Evolutionary conservation across 495 filamentous ascomycete genomes (phyloP), one percentile per base, ranked within the genome.

Genomic region (Talaromyces liani): DNA sequence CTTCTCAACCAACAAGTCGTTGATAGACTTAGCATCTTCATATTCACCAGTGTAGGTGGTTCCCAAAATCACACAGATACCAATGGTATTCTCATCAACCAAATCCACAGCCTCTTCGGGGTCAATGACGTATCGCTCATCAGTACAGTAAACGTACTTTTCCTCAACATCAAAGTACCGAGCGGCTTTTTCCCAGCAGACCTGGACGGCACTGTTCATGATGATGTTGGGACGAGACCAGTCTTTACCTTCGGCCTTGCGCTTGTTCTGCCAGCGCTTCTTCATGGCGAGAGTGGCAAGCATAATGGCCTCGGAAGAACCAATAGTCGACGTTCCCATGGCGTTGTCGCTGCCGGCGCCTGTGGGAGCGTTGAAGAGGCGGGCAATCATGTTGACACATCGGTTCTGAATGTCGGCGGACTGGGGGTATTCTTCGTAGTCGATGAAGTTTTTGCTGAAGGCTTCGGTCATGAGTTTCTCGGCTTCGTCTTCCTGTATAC

Each of bases 11-110:
- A 97, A 77, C 14, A 96, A 73, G 71, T 96, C 91, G 67, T 96
- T 96, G 70, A 97, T 88, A 8, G 79, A 87, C 80, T 96, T 92
- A 69, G 91, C 85, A 71, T 97, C 91, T 74, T 97, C 92, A 67
- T 97, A 96, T 76, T 97, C 89, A 57, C 92, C 92, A n/a, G 92
- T 97, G 74, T 96, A 96, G 1, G 92, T 97, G 1, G 91, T 92
- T 12, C 92, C 92, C 12, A 97, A 73, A 68, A 97, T 96, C 41
- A 84, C 81, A 70, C 92, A 96, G 70, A 97, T 97, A 62, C 92
- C 92, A 69, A 97, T 95, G 6, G 92, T 97, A 73, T 97, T 96
- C 80, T 97, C 92, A 65, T 97, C 92, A 5, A 96, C 83, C n/a
- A 95, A 73, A 60, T 88, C 79, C 25, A 96, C 89, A 0, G 91